Evolutionary conservation across 176 grass and related monocot species (phyloP).

Genomic region (Echinochloa phyllopogon): DNA sequence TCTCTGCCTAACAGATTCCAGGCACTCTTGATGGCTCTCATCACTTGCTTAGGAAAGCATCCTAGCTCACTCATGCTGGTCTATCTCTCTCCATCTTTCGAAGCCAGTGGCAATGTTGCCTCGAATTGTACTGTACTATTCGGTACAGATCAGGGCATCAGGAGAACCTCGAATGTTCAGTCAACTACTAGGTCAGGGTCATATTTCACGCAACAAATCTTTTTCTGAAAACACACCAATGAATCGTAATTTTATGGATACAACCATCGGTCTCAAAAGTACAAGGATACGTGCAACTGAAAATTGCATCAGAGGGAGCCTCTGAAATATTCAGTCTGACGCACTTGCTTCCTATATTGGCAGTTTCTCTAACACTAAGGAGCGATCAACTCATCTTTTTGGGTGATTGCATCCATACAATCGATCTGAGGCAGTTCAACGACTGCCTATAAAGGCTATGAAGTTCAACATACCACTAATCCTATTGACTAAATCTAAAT

Average conservation of each 20-base stretch:
- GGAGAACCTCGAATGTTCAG: constrained; percentile 32
- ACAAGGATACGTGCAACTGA: not conserved
- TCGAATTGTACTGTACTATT: constrained; percentile 18
- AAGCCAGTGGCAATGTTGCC: not conserved
- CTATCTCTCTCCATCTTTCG: not conserved
- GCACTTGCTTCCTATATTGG: not conserved
- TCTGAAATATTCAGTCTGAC: constrained; percentile 4
- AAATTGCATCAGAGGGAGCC: not conserved
- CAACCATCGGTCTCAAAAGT: not conserved
- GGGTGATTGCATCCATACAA: not conserved
- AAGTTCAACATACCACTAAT: not conserved
- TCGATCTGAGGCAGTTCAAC: not conserved
- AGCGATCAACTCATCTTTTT: not conserved
- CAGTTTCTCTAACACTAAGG: not conserved
- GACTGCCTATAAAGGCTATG: not conserved
- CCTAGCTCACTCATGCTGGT: not conserved
- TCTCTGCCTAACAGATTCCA: constrained; percentile 43
- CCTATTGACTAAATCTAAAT: not conserved
- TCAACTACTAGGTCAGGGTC: not conserved
- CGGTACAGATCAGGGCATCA: constrained; percentile 16
- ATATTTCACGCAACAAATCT: not conserved
- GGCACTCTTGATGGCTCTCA: constrained; percentile 54
- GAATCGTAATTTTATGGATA: not conserved
- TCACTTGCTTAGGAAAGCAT: constrained; percentile 22
- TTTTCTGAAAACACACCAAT: not conserved